Evolutionary conservation across 192 early-diverging fungal species (phyloP).

Genomic region (Gigaspora rosea): DNA sequence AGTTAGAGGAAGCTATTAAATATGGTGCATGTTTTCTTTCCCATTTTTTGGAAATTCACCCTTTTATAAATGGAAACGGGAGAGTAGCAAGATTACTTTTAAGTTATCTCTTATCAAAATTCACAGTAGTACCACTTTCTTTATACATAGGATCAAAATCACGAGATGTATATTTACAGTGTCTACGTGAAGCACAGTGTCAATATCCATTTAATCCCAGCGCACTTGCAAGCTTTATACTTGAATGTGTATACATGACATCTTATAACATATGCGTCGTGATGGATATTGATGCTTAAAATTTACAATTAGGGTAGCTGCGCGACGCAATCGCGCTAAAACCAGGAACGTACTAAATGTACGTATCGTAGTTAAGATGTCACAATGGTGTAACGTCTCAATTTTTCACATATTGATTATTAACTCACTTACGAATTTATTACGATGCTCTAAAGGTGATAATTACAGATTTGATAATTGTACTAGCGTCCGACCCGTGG

Average conservation of each 20-base stretch:
- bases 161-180: constrained; percentile 27
- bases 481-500: no score
- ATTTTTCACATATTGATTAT: no score
- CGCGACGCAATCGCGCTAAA: no score
- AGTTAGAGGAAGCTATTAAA: constrained; percentile 27
- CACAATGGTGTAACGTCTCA: no score
- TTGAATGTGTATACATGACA: constrained; percentile 21
- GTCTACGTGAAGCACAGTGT: constrained; percentile 27
- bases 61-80: constrained; percentile 30
- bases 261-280: constrained; percentile 21
- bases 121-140: constrained; percentile 24
- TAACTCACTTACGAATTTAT: no score
- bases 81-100: constrained; percentile 31
- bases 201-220: constrained; percentile 16
- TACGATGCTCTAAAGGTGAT: no score
- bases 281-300: constrained; percentile 13
- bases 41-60: constrained; percentile 13
- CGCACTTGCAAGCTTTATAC: constrained; percentile 24
- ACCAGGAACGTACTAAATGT: no score
- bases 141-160: constrained; percentile 24
- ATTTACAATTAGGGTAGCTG: no score
- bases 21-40: constrained; percentile 7
- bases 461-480: no score
- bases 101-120: constrained; percentile 24
- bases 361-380: no score